Base-by-base conservation (phyloP, 75 land plant genomes). In the Azolla pinnata region DNA sequence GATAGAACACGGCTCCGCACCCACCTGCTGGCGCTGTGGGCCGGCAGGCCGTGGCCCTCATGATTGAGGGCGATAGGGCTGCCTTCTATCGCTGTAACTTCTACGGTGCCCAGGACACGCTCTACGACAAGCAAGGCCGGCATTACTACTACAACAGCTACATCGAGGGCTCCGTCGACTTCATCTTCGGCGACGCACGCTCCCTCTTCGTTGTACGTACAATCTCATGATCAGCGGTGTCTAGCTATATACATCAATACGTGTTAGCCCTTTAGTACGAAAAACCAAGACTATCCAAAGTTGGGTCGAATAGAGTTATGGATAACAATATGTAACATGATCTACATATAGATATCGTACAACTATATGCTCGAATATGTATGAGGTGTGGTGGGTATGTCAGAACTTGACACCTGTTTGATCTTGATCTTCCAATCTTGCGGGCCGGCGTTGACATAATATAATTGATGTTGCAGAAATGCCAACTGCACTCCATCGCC, bases 1-100 rank as follows among this genome's bases (percentile, higher is more conserved):
- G 1, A 40, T 42, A 79, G 82, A 79, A 79, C 47, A 38, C 77
- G 29, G 72, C 77, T 4, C 70, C 64, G 14, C 56, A 29, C 32
- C 88, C 83, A 20, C 57, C 2, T 14, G 30, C 50, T 0, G 81
- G 76, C 18, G 54, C 60, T 23, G 23, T 4, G 12, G 70, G 72
- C 21, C 73, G 33, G 24, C 88, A 85, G 54, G 88, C 80, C 0
- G 82, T 79, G 63, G 88, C 92, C 16, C 46, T 87, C 20, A 48
- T 78, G 2, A 71, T 84, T 9, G 75, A 84, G 2, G 92, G 92
- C 28, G 77, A 82, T 33, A 85, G 69, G 35, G 85, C 90, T 23
- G 71, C 85, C 12, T 82, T 87, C 56, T 82, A 82, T 64, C 69
- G 75, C 28, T 87, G 92, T 44, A 72, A 66, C 30, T 85, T 87